These are phyloP conservation scores for Cicer yamashitae DNA, from an alignment of 306 rosid genomes.

Conservation along the genomic window DNA sequence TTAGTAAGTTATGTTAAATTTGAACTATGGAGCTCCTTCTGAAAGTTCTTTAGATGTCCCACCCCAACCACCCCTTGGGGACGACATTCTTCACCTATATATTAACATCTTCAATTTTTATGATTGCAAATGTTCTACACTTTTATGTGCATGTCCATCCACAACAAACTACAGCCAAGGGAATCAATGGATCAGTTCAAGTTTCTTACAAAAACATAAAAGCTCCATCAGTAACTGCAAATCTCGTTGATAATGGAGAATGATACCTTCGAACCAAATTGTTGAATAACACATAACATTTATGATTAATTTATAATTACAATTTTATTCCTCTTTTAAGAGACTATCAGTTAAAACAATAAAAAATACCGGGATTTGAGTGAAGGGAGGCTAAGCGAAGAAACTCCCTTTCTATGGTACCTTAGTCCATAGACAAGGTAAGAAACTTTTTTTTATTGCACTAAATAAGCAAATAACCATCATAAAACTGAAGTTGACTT, in stretches of 20 bases:
- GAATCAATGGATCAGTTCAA: not conserved
- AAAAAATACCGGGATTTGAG: not conserved
- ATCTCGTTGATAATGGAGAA: not conserved
- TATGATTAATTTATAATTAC: not conserved
- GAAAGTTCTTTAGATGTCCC: too few relatives aligned
- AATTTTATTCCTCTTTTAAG: not conserved
- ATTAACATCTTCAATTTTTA: too few relatives aligned
- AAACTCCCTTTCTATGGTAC: constrained; percentile 2
- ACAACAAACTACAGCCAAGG: not conserved
- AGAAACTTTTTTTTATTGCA: constrained; percentile 43
- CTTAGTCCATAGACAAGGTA: not conserved
- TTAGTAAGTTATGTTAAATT: too few relatives aligned
- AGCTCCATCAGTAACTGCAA: not conserved
- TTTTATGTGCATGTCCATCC: too few relatives aligned
- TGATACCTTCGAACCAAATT: not conserved
- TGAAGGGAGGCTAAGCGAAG: not conserved
- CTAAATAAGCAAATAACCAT: constrained; percentile 29
- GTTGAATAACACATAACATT: constrained; percentile 1
- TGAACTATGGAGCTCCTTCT: too few relatives aligned
- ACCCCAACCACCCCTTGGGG: too few relatives aligned
- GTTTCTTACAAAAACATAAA: constrained; percentile 10
- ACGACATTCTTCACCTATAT: too few relatives aligned
- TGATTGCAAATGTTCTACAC: too few relatives aligned
- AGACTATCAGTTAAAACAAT: not conserved
- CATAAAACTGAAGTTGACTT: constrained; percentile 37